Conservation (phyloP, 352 stramenopile species). For the Globisporangium polare region DNA sequence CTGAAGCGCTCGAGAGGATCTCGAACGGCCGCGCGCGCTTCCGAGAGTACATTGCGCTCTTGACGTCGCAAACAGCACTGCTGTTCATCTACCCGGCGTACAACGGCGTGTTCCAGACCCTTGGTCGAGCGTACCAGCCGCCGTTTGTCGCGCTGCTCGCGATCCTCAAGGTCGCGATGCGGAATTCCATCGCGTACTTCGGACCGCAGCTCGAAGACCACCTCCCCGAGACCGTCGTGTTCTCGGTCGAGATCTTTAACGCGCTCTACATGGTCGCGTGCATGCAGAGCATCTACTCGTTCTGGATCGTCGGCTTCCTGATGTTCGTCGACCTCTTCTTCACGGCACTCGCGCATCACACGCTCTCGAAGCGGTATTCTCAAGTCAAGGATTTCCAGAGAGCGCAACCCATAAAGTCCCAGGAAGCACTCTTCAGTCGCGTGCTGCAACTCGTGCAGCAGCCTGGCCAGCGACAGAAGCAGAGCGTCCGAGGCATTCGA, state of each 20-base stretch:
- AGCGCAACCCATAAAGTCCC: background rate
- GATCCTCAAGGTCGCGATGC: conserved; percentile 18
- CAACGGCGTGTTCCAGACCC: conserved; percentile 23
- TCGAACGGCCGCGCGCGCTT: conserved; percentile 11
- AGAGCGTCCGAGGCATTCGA: background rate
- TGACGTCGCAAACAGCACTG: conserved; percentile 20
- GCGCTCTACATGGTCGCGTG: conserved; percentile 25
- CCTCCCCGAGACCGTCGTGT: conserved; percentile 28
- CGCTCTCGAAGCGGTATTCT: background rate
- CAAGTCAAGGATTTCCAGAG: background rate
- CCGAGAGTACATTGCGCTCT: conserved; percentile 12
- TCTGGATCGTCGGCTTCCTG: background rate
- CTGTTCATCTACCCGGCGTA: conserved; percentile 32
- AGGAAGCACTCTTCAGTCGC: background rate
- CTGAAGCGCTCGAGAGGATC: conserved; percentile 1
- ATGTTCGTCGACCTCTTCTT: background rate
- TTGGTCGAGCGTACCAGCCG: conserved; percentile 13
- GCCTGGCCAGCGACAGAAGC: background rate
- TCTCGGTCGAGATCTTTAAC: conserved; percentile 36
- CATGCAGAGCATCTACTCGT: conserved; percentile 16
- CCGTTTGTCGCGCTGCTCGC: conserved; percentile 24
- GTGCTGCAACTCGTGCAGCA: background rate
- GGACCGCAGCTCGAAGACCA: conserved; percentile 30
- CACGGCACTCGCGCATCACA: background rate
- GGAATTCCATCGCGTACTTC: conserved; percentile 19